Evolutionary conservation across 805 yeast genomes (phyloP).

Genomic region (Barnettozyma californica): DNA sequence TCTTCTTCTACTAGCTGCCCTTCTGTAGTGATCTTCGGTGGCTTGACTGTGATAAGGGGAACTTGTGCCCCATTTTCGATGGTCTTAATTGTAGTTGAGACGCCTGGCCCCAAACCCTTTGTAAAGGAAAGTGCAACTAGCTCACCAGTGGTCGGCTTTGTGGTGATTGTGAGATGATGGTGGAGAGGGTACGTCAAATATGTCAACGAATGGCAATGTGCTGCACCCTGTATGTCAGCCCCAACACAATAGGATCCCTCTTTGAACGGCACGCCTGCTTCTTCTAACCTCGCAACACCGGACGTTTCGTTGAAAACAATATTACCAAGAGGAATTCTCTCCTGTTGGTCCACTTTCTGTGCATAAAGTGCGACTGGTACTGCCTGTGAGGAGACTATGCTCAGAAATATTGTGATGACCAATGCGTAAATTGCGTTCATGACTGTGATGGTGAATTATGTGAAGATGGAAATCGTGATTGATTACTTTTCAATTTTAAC

Average conservation of each 20-base stretch:
- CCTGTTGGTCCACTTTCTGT: not conserved
- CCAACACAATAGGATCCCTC: conserved; percentile 23
- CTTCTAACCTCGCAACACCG: conserved; percentile 1
- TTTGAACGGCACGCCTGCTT: not conserved
- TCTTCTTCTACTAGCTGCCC: conserved; percentile 1
- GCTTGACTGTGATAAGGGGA: conserved; percentile 11
- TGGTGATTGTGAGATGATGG: conserved; percentile 13
- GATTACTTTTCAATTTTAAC: no score
- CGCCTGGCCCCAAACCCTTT: conserved; percentile 10
- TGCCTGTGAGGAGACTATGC: not conserved
- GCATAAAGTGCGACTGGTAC: conserved; percentile 4
- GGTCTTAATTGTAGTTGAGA: conserved; percentile 10
- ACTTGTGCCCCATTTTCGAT: conserved; percentile 6
- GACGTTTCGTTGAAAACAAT: conserved; percentile 1
- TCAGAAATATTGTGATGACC: not conserved
- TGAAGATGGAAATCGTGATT: not conserved
- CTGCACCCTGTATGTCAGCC: conserved; percentile 11
- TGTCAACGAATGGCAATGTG: conserved; percentile 16
- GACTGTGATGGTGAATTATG: not conserved
- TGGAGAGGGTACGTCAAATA: conserved; percentile 16
- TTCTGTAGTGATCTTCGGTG: not conserved
- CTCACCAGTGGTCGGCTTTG: conserved; percentile 18
- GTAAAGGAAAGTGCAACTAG: conserved; percentile 12
- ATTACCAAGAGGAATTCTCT: conserved; percentile 1
- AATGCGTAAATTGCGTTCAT: not conserved